phyloP scores from a whole-genome alignment of 176 grass and related monocot genomes.

The Oryza glaberrima region DNA sequence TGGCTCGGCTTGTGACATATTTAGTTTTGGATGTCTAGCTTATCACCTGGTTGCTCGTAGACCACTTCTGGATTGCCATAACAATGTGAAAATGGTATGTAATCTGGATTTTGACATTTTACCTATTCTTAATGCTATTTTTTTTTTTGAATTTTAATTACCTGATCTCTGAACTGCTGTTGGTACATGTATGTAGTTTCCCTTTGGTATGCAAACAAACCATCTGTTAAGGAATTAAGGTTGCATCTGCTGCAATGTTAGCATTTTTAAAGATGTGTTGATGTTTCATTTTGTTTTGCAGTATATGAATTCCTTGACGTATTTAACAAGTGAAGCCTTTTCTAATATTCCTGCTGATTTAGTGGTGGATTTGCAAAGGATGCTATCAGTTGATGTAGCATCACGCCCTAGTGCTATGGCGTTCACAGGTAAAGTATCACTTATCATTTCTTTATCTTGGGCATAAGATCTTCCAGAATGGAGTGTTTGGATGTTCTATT shows the following conservation, averaged over 20 bases:
- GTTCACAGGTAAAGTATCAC: conserved; percentile 72
- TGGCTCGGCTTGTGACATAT: conserved; percentile 78
- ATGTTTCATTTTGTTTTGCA: conserved; percentile 48
- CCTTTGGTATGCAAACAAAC: conserved; percentile 5
- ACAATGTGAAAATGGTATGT: conserved; percentile 98
- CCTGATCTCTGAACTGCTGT: not conserved
- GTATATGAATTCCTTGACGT: conserved; percentile 90
- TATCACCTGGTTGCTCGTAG: conserved; percentile 84
- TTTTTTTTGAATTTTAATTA: conserved; percentile 31
- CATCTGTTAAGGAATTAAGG: conserved; percentile 1
- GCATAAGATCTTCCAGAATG: conserved; percentile 10
- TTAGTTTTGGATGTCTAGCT: conserved; percentile 96
- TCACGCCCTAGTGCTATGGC: conserved; percentile 85
- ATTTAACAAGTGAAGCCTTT: conserved; percentile 92
- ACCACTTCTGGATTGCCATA: conserved; percentile 95
- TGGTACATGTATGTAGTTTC: not conserved
- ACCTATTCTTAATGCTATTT: conserved; percentile 15
- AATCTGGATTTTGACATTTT: conserved; percentile 31
- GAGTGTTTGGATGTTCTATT: not conserved
- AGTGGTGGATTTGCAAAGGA: conserved; percentile 81
- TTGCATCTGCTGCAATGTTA: conserved; percentile 25
- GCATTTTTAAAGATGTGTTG: not conserved
- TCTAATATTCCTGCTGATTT: conserved; percentile 79
- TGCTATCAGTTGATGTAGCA: conserved; percentile 80
- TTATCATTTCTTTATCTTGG: conserved; percentile 4